A percentile compares a stretch with the other conserved stretches of the same genome.
These are phyloP conservation scores for Macrolepiota dolichaula DNA, from an alignment of 768 basidiomycete genomes.

Conservation along the genomic window DNA sequence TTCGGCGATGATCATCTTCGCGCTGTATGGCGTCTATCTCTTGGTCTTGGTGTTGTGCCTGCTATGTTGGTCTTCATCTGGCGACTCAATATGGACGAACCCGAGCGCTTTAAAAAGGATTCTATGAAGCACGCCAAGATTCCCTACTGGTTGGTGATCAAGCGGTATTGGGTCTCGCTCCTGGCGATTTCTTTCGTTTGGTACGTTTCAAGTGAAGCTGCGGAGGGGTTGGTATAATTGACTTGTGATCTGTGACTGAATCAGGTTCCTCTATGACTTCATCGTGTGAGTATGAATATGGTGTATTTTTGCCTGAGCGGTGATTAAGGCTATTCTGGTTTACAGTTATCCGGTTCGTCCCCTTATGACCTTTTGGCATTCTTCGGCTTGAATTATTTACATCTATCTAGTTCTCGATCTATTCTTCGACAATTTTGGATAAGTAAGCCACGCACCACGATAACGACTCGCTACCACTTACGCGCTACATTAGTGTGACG, in stretches of 20 bases:
- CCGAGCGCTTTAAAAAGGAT: slow-evolving; percentile 66
- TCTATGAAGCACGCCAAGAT: slow-evolving; percentile 75
- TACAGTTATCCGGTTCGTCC: slow-evolving; percentile 60
- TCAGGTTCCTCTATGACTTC: slow-evolving; percentile 76
- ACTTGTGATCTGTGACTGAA: neutral
- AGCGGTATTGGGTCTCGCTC: slow-evolving; percentile 76
- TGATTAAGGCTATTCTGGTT: neutral
- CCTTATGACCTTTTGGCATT: neutral
- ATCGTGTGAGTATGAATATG: slow-evolving; percentile 52
- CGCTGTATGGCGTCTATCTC: slow-evolving; percentile 83
- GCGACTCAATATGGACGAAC: slow-evolving; percentile 84
- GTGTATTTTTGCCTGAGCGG: neutral
- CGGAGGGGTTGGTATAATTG: neutral
- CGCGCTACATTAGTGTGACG: slow-evolving; percentile 44
- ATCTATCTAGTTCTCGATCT: slow-evolving; percentile 65
- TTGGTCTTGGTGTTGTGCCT: slow-evolving; percentile 82
- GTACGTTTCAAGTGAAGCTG: slow-evolving; percentile 30
- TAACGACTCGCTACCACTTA: neutral
- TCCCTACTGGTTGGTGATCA: slow-evolving; percentile 74
- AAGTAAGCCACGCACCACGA: slow-evolving; percentile 34
- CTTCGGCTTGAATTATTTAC: neutral
- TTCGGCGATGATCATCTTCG: slow-evolving; percentile 78
- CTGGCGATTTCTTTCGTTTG: slow-evolving; percentile 75
- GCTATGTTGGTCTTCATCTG: slow-evolving; percentile 81
- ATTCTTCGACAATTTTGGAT: slow-evolving; percentile 72